These are phyloP conservation scores for Edaphochlamys debaryana DNA, from an alignment of 139 green algal species.

Conservation along the genomic window DNA sequence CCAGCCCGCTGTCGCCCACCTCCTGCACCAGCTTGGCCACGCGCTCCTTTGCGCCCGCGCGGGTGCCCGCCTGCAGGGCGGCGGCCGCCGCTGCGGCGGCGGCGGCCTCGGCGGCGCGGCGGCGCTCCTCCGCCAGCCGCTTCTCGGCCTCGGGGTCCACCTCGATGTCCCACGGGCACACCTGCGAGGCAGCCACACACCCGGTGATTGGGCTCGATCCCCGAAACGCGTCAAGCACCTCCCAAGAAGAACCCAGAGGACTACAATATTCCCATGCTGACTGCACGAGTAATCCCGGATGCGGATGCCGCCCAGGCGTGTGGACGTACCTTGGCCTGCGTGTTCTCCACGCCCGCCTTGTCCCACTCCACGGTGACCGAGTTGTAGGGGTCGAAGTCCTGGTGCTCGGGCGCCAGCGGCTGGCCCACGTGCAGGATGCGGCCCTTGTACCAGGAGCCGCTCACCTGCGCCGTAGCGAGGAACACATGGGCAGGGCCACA, in stretches of 20 bases:
- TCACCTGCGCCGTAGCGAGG: too few species aligned
- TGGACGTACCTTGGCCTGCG: constrained; percentile 21
- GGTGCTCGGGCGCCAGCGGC: constrained; percentile 29
- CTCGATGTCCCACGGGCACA: constrained; percentile 90
- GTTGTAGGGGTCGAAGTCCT: constrained; percentile 82
- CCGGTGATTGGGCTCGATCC: too few species aligned
- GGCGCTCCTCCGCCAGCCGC: constrained; percentile 35
- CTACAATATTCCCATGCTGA: too few species aligned
- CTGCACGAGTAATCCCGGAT: too few species aligned
- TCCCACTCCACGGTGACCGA: constrained; percentile 78
- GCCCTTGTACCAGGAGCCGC: constrained; percentile 79
- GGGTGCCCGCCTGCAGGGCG: constrained; percentile 42
- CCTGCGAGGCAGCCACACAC: constrained; percentile 40
- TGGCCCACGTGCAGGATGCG: constrained; percentile 50
- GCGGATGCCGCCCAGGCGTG: too few species aligned
- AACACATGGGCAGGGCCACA: too few species aligned
- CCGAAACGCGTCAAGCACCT: too few species aligned
- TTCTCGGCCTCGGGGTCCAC: constrained; percentile 76
- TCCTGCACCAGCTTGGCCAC: constrained; percentile 41
- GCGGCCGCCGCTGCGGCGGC: constrained; percentile 28
- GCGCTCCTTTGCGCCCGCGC: constrained; percentile 41
- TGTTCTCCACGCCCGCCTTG: constrained; percentile 30
- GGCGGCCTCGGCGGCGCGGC: constrained; percentile 9
- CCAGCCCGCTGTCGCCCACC: too few species aligned
- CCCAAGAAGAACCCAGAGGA: too few species aligned